These are phyloP conservation scores for Xylaria sp. DNA, from an alignment of 2,329 filamentous ascomycete species.

Conservation along the genomic window DNA sequence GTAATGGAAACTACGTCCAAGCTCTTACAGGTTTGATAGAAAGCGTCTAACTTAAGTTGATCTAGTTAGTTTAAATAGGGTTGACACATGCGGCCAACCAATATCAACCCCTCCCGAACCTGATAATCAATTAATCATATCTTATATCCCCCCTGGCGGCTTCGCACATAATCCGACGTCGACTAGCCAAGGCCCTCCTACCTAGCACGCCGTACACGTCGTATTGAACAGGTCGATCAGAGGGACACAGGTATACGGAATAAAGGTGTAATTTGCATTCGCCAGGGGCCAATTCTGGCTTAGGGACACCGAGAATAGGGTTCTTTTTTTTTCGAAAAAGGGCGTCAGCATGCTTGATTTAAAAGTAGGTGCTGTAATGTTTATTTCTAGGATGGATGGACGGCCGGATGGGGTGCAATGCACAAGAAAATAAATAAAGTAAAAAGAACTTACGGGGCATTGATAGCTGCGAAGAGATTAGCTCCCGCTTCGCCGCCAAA, in stretches of 20 bases:
- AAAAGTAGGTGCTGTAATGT: too few relatives aligned
- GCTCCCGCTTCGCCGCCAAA: conserved; percentile 27
- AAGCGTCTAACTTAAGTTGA: too few relatives aligned
- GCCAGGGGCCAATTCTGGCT: conserved; percentile 29
- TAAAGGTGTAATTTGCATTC: conserved; percentile 19
- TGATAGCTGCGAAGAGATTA: conserved; percentile 27
- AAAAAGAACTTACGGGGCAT: conserved; percentile 24
- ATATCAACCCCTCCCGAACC: too few relatives aligned
- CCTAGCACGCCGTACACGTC: conserved; percentile 17
- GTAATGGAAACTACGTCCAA: too few relatives aligned
- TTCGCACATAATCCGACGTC: not conserved
- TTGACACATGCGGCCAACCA: too few relatives aligned
- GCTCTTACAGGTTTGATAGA: too few relatives aligned
- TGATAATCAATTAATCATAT: too few relatives aligned
- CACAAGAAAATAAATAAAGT: not conserved
- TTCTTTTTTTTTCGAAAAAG: conserved; percentile 13
- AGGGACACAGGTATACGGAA: conserved; percentile 26
- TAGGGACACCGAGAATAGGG: conserved; percentile 24
- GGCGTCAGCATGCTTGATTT: conserved; percentile 21
- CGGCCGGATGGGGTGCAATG: too few relatives aligned
- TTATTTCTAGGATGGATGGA: too few relatives aligned
- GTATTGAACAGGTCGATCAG: conserved; percentile 13
- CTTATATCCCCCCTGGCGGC: too few relatives aligned
- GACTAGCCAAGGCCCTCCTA: not conserved
- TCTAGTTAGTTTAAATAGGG: too few relatives aligned